These are phyloP conservation scores for Sodiomyces alkalinus DNA, from an alignment of 2,329 filamentous ascomycete species.

Conservation along the genomic window DNA sequence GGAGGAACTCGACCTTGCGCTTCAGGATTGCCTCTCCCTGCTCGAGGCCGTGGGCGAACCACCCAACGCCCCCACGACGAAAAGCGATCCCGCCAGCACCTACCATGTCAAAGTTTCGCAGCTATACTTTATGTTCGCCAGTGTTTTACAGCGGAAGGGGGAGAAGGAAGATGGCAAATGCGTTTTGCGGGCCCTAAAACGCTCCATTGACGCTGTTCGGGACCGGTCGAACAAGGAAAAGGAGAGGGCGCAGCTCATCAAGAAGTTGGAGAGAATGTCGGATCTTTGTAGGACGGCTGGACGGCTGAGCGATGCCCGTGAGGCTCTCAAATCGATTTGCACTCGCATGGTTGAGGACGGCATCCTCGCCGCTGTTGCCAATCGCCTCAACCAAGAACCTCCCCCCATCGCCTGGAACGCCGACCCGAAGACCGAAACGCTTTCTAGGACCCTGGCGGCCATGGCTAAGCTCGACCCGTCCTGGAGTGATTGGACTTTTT, in stretches of 20 bases:
- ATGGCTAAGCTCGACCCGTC: conserved; percentile 43
- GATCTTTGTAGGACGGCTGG: conserved; percentile 40
- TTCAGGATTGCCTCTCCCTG: conserved; percentile 40
- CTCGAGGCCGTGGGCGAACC: conserved; percentile 36
- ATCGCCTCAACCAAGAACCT: conserved; percentile 31
- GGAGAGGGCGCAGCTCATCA: conserved; percentile 41
- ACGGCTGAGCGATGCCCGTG: conserved; percentile 39
- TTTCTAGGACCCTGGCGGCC: conserved; percentile 44
- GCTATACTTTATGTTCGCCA: conserved; percentile 49
- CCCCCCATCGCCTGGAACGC: conserved; percentile 37
- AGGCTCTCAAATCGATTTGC: conserved; percentile 45
- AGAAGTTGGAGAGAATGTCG: conserved; percentile 53
- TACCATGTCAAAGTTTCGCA: conserved; percentile 55
- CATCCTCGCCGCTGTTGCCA: conserved; percentile 36
- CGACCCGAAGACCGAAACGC: conserved; percentile 29
- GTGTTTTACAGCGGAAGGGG: conserved; percentile 7
- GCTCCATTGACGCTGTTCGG: conserved; percentile 48
- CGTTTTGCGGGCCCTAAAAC: conserved; percentile 41
- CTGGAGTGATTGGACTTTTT: conserved; percentile 40
- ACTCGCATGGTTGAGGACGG: conserved; percentile 44
- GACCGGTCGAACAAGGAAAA: conserved; percentile 37
- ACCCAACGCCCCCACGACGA: conserved; percentile 10
- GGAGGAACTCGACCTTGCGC: conserved; percentile 38
- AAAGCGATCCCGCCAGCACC: conserved; percentile 17
- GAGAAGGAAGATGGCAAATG: conserved; percentile 24